Evolutionary conservation across 768 basidiomycete genomes (phyloP), one percentile per base, ranked within the genome.

Genomic region (Lactarius pseudohatsudake): DNA sequence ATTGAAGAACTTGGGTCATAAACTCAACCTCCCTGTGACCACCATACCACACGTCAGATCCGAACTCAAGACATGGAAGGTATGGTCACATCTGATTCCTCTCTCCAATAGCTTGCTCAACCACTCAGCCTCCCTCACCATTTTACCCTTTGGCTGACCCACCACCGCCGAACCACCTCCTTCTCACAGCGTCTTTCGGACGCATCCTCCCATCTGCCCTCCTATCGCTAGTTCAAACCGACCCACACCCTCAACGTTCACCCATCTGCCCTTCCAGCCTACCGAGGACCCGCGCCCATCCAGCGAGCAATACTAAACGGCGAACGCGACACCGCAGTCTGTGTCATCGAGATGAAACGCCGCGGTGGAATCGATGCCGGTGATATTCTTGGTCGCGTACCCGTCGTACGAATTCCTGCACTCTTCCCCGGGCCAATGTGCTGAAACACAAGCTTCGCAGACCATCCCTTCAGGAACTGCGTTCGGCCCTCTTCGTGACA

Each of bases 101-200:
- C 20, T 32, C n/a, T 16, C 43, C 57, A 53, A 32, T 53, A 28
- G 50, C 30, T 36, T 41, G 54, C 64, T 45, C 43, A 65, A 64
- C 79, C 77, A 34, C 75, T 77, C 66, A 81, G 78, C 80, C 74
- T 73, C 85, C 75, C 72, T 77, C 72, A 63, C 76, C 76, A 10
- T 82, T 82, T 72, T 38, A 62, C 15, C 55, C 65, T 32, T 45
- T 60, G 26, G 26, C 56, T 11, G 61, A 15, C 4, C 15, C 60
- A 4, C 34, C 65, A 20, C 75, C 75, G 20, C 76, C 78, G 43
- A 59, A 81, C 15, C 84, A 90, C 66, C 73, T 96, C 36, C 81
- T 97, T 10, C 72, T 98, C 7, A 94, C 94, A 0, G 92, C 95
- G 7, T 96, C 95, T 0, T 96, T 96, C 69, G 95, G 95, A 0